Base-by-base conservation (phyloP, 305 asterid genomes). In the Andrographis paniculata region DNA sequence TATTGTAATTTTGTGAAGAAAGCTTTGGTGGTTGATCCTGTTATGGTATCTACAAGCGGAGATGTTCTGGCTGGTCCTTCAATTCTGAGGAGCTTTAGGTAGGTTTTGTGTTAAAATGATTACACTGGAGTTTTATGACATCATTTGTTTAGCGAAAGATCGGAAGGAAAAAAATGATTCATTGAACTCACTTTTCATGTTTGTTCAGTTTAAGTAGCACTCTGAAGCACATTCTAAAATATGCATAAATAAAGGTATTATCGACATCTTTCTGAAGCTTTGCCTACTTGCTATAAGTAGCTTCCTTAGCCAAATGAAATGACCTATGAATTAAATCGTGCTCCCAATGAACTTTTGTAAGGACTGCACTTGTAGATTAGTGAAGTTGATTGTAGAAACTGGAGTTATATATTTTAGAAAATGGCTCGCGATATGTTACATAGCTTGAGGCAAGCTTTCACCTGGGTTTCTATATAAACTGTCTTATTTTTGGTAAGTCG, bases 21-120 rank as follows among this genome's bases (percentile, higher is more conserved):
- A 89, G 98, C 87, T 71, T 61, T 89, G 73, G 95, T 89, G 72
- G 98, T 86, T 64, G 98, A 89, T 74, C 98, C 98, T 63, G 96
- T 89, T 52, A 80, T 89, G 96, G 88, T 89, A 36, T 82, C 98
- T 61, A 89, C 98, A 20, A 85, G 95, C 59, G 98, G 98, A 42
- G 82, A 89, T 62, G 64, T 72, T 56, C 68, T 89, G 60, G 86
- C 88, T 38, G 95, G 88, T 47, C 79, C 95, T 38, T 66, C 71
- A 19, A 60, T 86, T 59, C 74, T 89, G 40, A 69, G 69, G 31
- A 68, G 70, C 60, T 73, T 82, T 62, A 74, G 92, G 96, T 89
- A 69, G 38, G 71, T 57, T 64, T 58, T n/a, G 5, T 15, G 33
- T 37, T 27, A 27, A 20, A 23, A 33, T 51, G 17, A 38, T 19